Evolutionary conservation across 805 yeast species (phyloP), one percentile per base, ranked within the genome.

Genomic region (Helenozyma rhizophorensis): DNA sequence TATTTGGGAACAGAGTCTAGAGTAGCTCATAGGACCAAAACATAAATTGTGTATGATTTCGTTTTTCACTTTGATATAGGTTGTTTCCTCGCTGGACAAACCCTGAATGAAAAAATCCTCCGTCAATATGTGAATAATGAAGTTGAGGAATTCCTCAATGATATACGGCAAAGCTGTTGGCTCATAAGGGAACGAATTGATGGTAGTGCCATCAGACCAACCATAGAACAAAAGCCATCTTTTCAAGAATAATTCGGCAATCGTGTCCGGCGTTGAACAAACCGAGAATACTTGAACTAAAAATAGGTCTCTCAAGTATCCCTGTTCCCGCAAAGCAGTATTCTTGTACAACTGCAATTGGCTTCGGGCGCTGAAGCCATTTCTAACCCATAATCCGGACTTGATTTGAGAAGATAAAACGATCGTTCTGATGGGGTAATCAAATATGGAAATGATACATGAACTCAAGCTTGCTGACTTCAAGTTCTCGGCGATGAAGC

Each of bases 361-460:
- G 16, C 80, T 78, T 25, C 83, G 70, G 4, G 87, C 78, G 25
- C 89, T 81, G 37, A 76, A 72, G 0, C 98, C 98, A 57, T 90
- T 90, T 49, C 97, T 73, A 0, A 90, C 96, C 97, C 97, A 90
- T 36, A 83, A 73, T 0, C 96, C 96, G 0, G 83, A 78, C 39
- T 85, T 81, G 7, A 90, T 83, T 49, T 93, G 97, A 0, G 96
- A 77, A 43, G 86, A 58, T 7, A 85, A 57, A 0, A 85, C 96
- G 18, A 87, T 51, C 0, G 89, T 81, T 36, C 94, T 68, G 14
- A 93, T 55, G 0, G 96, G 83, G 42, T 83, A 80, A 42, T 87
- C 96, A 42, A 82, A 73, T 6, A 82, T 49, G 9, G 47, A 34
- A 27, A 54, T 49, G 5, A 54, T 12, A 9, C 23, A 28, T 9